Conservation (phyloP, 2,329 filamentous ascomycete genomes). For the Paraphoma chrysanthemicola region DNA sequence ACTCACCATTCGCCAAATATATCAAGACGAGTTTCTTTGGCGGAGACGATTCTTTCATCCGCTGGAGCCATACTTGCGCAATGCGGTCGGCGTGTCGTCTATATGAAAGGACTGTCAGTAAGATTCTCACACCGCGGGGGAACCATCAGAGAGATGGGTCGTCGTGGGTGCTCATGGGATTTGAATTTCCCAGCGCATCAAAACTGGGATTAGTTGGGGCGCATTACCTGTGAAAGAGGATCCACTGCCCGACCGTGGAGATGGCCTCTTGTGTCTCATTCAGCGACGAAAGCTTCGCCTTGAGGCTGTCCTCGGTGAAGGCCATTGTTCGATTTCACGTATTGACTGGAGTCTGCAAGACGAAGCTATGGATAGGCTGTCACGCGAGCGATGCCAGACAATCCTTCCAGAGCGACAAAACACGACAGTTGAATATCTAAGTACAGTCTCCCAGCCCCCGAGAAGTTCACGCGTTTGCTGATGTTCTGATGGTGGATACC, state of each 20-base stretch:
- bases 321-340: slow-evolving; percentile 68
- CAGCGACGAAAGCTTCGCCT: slow-evolving; percentile 91
- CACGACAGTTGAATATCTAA: slow-evolving; percentile 9
- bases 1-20: slow-evolving; percentile 90
- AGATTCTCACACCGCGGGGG: background rate
- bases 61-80: slow-evolving; percentile 88
- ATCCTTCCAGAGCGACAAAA: background rate
- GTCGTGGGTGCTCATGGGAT: background rate
- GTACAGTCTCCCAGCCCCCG: slow-evolving; percentile 11
- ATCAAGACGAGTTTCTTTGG: slow-evolving; percentile 88
- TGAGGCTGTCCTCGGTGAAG: slow-evolving; percentile 93
- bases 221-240: slow-evolving; percentile 93
- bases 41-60: slow-evolving; percentile 84
- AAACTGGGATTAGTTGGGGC: slow-evolving; percentile 4
- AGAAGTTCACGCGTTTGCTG: slow-evolving; percentile 11
- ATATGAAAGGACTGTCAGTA: slow-evolving; percentile 25
- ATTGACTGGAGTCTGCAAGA: slow-evolving; percentile 6
- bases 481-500: slow-evolving; percentile 9
- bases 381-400: slow-evolving; percentile 29
- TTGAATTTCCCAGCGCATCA: slow-evolving; percentile 3
- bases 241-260: slow-evolving; percentile 96
- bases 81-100: slow-evolving; percentile 93
- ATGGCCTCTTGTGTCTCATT: slow-evolving; percentile 99
- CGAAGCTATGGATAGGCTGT: slow-evolving; percentile 20
- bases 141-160: background rate